A percentile compares a stretch with the other conserved stretches of the same genome.
Evolutionary conservation across 805 yeast genomes (phyloP).

Genomic region (Cyberlindnera mississippiensis): DNA sequence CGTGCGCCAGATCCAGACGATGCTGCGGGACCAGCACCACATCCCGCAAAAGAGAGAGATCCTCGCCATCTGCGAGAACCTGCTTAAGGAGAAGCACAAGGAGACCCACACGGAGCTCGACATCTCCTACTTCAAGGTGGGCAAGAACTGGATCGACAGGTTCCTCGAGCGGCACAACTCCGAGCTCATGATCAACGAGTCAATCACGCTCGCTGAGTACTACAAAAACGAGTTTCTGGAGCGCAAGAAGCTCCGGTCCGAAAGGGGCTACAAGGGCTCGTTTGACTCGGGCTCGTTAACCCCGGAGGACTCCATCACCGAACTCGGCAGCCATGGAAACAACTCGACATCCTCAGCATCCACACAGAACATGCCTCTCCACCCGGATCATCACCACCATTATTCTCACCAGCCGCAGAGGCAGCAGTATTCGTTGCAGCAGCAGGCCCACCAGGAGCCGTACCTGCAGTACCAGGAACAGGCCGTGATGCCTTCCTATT

Average conservation of each 20-base stretch:
- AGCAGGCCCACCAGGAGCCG: constrained; percentile 1
- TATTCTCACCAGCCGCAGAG: too few species aligned
- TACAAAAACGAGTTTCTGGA: constrained; percentile 27
- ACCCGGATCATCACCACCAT: neutral
- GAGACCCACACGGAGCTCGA: constrained; percentile 9
- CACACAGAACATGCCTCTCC: neutral
- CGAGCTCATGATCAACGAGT: constrained; percentile 21
- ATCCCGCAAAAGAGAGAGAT: constrained; percentile 27
- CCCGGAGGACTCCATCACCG: constrained; percentile 1
- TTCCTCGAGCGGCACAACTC: constrained; percentile 29
- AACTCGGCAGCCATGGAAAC: constrained; percentile 2
- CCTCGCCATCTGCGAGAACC: constrained; percentile 22
- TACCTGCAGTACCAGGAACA: constrained; percentile 4
- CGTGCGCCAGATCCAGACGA: constrained; percentile 18
- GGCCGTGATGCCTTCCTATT: neutral
- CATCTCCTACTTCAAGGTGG: constrained; percentile 23
- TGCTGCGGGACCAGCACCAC: constrained; percentile 22
- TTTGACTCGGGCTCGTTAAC: constrained; percentile 10
- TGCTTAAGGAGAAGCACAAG: constrained; percentile 23
- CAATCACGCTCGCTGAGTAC: constrained; percentile 24
- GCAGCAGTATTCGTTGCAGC: neutral
- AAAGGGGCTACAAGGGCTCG: constrained; percentile 16
- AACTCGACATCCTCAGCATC: constrained; percentile 4
- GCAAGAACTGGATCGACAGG: constrained; percentile 30
- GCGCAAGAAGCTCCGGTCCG: constrained; percentile 24